Evolutionary conservation across 1,139 yeast species (phyloP).

Genomic region (Lodderomyces jiufengensis): DNA sequence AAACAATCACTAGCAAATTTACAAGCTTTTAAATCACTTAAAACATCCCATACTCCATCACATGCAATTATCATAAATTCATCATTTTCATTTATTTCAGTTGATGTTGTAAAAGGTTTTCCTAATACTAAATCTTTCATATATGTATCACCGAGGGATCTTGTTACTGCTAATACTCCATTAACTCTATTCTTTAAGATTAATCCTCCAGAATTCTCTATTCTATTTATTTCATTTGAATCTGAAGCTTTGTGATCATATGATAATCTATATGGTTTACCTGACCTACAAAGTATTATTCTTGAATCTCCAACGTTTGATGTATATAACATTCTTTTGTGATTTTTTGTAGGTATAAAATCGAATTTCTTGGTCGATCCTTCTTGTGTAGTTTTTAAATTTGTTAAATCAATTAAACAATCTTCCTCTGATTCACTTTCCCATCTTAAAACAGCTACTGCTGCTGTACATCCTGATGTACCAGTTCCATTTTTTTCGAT

Average conservation of each 20-base stretch:
- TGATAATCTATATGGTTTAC: constrained; percentile 71
- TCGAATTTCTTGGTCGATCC: constrained; percentile 26
- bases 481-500: constrained; percentile 60
- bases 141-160: constrained; percentile 92
- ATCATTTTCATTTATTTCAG: constrained; percentile 62
- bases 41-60: constrained; percentile 95
- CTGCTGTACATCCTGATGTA: constrained; percentile 90
- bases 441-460: constrained; percentile 90
- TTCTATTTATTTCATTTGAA: constrained; percentile 67
- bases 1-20: constrained; percentile 53
- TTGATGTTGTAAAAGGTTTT: constrained; percentile 87
- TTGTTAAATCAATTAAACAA: constrained; percentile 5
- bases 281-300: constrained; percentile 70
- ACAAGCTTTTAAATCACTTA: constrained; percentile 78
- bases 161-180: constrained; percentile 91
- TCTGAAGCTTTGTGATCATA: constrained; percentile 97
- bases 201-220: constrained; percentile 77
- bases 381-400: not conserved
- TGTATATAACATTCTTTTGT: constrained; percentile 76
- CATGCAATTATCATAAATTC: constrained; percentile 83
- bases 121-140: constrained; percentile 90
- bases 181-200: constrained; percentile 89
- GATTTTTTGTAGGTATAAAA: constrained; percentile 43
- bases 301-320: constrained; percentile 97
- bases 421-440: constrained; percentile 32